Evolutionary conservation across 306 rosid genomes (phyloP).

Genomic region (Myrica gale): DNA sequence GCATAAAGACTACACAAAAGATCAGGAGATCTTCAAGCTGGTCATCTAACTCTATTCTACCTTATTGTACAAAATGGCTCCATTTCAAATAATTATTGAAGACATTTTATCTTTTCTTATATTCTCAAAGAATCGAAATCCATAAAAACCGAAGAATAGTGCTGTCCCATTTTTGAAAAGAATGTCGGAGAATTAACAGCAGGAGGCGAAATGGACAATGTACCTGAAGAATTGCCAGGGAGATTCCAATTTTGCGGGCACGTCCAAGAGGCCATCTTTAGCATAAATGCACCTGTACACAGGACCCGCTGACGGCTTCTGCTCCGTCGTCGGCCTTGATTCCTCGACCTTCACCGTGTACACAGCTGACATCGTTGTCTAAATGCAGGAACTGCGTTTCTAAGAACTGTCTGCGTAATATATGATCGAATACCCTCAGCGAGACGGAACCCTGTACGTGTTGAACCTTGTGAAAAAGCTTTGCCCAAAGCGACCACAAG

Average conservation of each 20-base stretch:
- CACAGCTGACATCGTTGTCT: constrained; percentile 34
- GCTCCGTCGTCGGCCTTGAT: constrained; percentile 39
- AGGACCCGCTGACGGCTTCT: constrained; percentile 73
- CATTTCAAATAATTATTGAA: too few species aligned
- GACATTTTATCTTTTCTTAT: too few species aligned
- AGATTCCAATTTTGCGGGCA: constrained; percentile 59
- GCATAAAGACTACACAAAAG: too few species aligned
- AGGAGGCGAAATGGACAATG: neutral
- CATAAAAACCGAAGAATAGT: neutral
- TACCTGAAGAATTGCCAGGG: constrained; percentile 96
- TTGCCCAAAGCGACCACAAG: constrained; percentile 8
- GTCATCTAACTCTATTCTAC: too few species aligned
- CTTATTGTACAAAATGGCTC: too few species aligned
- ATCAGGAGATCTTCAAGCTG: too few species aligned
- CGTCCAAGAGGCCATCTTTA: constrained; percentile 58
- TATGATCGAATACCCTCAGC: neutral
- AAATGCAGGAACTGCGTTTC: constrained; percentile 21
- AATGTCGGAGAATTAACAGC: neutral
- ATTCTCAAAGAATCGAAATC: neutral
- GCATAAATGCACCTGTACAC: constrained; percentile 81
- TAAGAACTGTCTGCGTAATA: neutral
- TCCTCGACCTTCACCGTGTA: constrained; percentile 71
- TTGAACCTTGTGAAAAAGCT: neutral
- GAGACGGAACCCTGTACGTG: neutral
- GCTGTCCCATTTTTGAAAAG: neutral